A percentile compares a stretch with the other conserved stretches of the same genome.
Conservation (phyloP, 2,329 filamentous ascomycete species). For the Chaetomiaceae sp. region DNA sequence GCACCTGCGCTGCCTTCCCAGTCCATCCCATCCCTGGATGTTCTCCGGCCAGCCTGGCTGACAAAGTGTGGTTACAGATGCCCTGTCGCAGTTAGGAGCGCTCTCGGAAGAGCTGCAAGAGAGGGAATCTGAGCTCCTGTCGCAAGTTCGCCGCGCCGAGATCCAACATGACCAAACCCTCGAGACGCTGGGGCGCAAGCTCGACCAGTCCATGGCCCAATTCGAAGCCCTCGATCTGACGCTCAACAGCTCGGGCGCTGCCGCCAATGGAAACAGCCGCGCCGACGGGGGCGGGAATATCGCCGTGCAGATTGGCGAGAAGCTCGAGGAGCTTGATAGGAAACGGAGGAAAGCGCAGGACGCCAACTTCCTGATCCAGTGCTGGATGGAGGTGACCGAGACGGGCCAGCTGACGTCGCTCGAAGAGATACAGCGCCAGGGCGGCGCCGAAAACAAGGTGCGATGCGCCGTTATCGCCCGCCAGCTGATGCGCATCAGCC, state of each 20-base stretch:
- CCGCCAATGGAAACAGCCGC: constrained; percentile 46
- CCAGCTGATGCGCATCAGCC: constrained; percentile 90
- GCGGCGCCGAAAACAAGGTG: constrained; percentile 86
- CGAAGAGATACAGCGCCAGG: constrained; percentile 81
- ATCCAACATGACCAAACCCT: constrained; percentile 88
- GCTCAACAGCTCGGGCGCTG: constrained; percentile 57
- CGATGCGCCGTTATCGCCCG: constrained; percentile 90
- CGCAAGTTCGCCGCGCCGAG: constrained; percentile 86
- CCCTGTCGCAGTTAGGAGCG: constrained; percentile 62
- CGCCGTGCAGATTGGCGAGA: constrained; percentile 91
- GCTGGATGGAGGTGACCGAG: constrained; percentile 93
- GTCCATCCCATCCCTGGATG: neutral
- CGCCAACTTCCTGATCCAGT: constrained; percentile 91
- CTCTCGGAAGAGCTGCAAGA: constrained; percentile 82
- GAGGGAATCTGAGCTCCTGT: constrained; percentile 85
- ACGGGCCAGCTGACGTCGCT: constrained; percentile 80
- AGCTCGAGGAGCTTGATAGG: constrained; percentile 87
- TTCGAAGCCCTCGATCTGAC: constrained; percentile 88
- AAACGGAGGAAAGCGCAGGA: constrained; percentile 87
- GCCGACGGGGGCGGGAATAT: constrained; percentile 70
- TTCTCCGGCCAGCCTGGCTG: constrained; percentile 22
- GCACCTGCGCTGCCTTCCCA: too few relatives aligned
- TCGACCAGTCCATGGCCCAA: constrained; percentile 85
- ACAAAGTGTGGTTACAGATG: constrained; percentile 41
- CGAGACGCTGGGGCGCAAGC: constrained; percentile 78